Evolutionary conservation across 345 rosid species (phyloP).

Genomic region (Gynandropsis gynandra): DNA sequence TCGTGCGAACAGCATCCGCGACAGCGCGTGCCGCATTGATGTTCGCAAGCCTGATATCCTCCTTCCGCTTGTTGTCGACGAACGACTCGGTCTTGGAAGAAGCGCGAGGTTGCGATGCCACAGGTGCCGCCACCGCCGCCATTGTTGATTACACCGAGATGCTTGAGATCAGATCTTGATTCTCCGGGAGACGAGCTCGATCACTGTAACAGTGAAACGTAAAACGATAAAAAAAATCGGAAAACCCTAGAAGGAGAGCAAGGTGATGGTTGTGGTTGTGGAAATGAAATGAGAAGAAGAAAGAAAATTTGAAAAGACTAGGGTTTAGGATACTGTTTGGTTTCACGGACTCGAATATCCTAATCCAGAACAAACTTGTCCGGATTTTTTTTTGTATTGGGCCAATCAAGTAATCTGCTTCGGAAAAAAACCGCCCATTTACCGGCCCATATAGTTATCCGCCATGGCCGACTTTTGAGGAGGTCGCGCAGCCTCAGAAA

Average conservation of each 20-base stretch:
- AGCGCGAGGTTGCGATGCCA: slow-evolving; percentile 48
- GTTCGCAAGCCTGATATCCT: slow-evolving; percentile 82
- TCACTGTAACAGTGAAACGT: slow-evolving; percentile 1
- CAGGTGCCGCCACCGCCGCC: slow-evolving; percentile 32
- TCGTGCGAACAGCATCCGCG: slow-evolving; percentile 84
- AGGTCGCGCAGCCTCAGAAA: slow-evolving; percentile 34
- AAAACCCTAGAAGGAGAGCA: slow-evolving; percentile 14
- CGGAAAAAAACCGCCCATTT: slow-evolving; percentile 15
- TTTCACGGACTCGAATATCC: not conserved
- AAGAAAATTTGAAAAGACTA: slow-evolving; percentile 2
- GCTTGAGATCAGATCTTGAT: slow-evolving; percentile 17
- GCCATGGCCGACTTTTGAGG: slow-evolving; percentile 26
- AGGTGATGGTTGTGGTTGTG: slow-evolving; percentile 9
- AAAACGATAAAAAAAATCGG: not conserved
- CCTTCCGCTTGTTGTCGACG: slow-evolving; percentile 92
- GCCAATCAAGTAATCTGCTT: not conserved
- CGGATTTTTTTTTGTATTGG: not conserved
- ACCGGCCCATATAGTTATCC: slow-evolving; percentile 18
- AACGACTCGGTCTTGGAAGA: slow-evolving; percentile 82
- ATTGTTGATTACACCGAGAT: slow-evolving; percentile 10
- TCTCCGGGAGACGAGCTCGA: not conserved
- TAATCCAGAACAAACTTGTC: not conserved
- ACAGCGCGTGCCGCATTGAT: slow-evolving; percentile 74
- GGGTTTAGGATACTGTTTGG: slow-evolving; percentile 23
- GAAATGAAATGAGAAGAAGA: slow-evolving; percentile 12